These are phyloP conservation scores for Schizochytrium sp. DNA, from an alignment of 108 stramenopile species.

Conservation along the genomic window DNA sequence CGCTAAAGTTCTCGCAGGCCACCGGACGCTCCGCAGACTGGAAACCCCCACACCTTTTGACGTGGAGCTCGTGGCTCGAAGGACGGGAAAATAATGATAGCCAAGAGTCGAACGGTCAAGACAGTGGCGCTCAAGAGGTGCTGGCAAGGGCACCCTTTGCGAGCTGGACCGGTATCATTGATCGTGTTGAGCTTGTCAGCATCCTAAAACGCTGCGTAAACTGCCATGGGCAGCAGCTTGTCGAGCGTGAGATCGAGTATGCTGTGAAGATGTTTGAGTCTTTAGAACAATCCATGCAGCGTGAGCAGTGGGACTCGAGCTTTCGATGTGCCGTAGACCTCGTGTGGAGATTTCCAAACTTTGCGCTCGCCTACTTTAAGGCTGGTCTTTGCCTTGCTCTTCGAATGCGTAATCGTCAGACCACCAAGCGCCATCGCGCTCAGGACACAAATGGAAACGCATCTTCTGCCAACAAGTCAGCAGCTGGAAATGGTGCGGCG, in stretches of 20 bases:
- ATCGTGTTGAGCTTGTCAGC: not conserved
- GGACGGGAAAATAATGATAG: too few relatives aligned
- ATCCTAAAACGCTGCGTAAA: not conserved
- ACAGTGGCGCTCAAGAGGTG: not conserved
- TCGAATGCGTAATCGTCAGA: not conserved
- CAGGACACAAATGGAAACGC: not conserved
- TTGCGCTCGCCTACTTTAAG: conserved; percentile 1
- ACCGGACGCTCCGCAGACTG: not conserved
- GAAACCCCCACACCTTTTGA: not conserved
- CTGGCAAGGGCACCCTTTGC: not conserved
- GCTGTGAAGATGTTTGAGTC: not conserved
- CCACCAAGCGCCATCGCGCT: not conserved
- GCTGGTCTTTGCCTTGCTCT: conserved; percentile 5
- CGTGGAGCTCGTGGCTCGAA: not conserved
- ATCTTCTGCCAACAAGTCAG: not conserved
- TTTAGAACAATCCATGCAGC: not conserved
- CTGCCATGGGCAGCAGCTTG: not conserved
- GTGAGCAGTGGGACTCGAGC: not conserved
- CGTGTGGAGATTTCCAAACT: not conserved
- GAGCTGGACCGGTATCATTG: not conserved
- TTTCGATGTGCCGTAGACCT: not conserved
- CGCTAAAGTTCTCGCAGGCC: not conserved
- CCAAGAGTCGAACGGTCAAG: too few relatives aligned
- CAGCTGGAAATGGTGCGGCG: not conserved
- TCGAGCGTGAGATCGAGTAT: not conserved